phyloP scores from a whole-genome alignment of 2,329 filamentous ascomycete genomes.

The Chrysoporthe deuterocubensis region DNA sequence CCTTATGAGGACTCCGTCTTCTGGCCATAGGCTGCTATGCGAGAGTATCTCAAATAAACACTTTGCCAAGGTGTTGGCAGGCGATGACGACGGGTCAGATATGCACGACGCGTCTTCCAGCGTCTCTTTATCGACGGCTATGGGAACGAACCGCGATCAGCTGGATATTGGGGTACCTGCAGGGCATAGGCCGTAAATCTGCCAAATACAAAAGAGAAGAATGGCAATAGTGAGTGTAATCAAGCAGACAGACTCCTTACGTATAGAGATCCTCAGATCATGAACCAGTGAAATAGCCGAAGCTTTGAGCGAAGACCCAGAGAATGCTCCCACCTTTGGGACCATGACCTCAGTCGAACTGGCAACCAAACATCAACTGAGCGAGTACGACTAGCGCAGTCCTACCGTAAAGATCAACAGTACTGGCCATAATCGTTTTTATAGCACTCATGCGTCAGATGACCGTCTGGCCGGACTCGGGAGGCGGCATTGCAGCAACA shows the following conservation, averaged over 20 bases:
- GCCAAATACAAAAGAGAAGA: not conserved
- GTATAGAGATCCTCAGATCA: not conserved
- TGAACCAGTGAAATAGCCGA: no score
- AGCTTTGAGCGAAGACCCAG: not conserved
- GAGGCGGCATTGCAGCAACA: slow-evolving; percentile 12
- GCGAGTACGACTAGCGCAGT: slow-evolving; percentile 42
- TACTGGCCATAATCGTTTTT: slow-evolving; percentile 40
- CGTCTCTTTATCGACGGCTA: no score
- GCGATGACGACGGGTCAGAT: no score
- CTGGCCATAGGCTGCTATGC: no score
- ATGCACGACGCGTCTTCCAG: no score
- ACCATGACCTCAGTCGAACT: not conserved
- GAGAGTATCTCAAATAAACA: no score
- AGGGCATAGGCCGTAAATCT: no score
- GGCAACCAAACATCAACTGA: not conserved
- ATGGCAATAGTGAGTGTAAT: not conserved
- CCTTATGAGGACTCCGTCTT: no score
- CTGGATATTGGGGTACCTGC: no score
- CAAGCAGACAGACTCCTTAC: no score
- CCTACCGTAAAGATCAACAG: slow-evolving; percentile 49
- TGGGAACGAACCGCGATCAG: no score
- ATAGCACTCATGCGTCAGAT: slow-evolving; percentile 53
- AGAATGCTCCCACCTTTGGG: not conserved
- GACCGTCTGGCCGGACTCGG: slow-evolving; percentile 43
- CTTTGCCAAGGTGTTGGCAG: no score